Evolutionary conservation across 495 filamentous ascomycete genomes (phyloP).

Genomic region (Hypoxylon crocopeplum): DNA sequence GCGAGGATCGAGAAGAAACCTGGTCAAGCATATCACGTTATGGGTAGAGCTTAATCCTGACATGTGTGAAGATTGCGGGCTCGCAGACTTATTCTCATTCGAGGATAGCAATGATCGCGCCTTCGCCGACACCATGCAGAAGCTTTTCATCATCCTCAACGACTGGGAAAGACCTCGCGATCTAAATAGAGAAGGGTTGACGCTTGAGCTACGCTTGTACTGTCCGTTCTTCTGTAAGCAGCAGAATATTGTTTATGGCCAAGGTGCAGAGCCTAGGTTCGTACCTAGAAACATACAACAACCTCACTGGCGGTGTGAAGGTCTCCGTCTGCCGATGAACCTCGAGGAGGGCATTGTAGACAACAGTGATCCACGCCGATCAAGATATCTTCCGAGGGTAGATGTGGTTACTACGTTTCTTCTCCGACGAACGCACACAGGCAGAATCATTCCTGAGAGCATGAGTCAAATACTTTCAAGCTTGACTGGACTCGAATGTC

Average conservation of each 20-base stretch:
- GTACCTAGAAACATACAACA: too few relatives aligned
- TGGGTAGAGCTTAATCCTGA: not conserved
- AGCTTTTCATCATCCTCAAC: not conserved
- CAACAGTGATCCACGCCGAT: too few relatives aligned
- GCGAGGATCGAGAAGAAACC: not conserved
- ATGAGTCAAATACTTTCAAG: not conserved
- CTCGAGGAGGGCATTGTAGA: too few relatives aligned
- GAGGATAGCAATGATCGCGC: not conserved
- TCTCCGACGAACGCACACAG: not conserved
- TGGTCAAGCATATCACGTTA: not conserved
- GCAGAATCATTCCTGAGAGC: not conserved
- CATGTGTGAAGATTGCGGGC: not conserved
- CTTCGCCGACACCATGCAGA: not conserved
- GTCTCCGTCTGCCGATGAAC: too few relatives aligned
- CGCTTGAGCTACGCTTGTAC: not conserved
- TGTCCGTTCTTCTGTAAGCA: not conserved
- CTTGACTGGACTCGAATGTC: not conserved
- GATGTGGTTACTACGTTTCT: slow-evolving; percentile 8
- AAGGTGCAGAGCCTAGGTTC: too few relatives aligned
- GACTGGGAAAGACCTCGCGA: not conserved
- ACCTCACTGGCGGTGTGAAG: too few relatives aligned
- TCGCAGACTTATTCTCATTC: too few relatives aligned
- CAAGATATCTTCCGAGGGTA: not conserved
- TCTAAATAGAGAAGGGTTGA: not conserved
- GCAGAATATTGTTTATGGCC: too few relatives aligned